These are phyloP conservation scores for Mycena alexandri DNA, from an alignment of 768 basidiomycete species.

Conservation along the genomic window DNA sequence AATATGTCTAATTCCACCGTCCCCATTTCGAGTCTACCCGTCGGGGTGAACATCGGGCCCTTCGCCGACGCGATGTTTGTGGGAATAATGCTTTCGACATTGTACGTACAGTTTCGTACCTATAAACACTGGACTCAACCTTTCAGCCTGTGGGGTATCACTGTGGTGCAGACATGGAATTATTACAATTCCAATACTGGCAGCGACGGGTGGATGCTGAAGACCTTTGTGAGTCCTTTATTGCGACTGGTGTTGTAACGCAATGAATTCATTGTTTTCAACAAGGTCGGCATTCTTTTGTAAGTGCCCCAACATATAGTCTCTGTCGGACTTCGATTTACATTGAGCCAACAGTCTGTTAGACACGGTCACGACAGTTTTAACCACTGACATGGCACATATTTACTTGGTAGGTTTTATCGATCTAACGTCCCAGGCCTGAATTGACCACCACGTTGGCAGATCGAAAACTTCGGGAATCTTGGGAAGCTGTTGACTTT, in stretches of 20 bases:
- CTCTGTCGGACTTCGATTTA: neutral
- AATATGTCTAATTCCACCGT: neutral
- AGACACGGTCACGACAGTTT: neutral
- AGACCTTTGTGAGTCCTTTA: conserved; percentile 1
- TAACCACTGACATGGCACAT: conserved; percentile 12
- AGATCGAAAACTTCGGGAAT: conserved; percentile 13
- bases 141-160: conserved; percentile 12
- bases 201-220: conserved; percentile 20
- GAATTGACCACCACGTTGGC: neutral
- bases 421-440: neutral
- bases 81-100: conserved; percentile 3
- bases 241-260: neutral
- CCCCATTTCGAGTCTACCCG: neutral
- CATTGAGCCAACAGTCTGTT: neutral
- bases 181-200: conserved; percentile 8
- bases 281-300: conserved; percentile 14
- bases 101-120: neutral
- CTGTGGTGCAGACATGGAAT: neutral
- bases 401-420: conserved; percentile 7
- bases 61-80: conserved; percentile 2
- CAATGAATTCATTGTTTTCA: neutral
- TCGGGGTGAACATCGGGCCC: conserved; percentile 7
- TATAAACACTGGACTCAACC: neutral
- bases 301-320: neutral
- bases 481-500: neutral